Evolutionary conservation across 108 stramenopile genomes (phyloP), one percentile per base, ranked within the genome.

Genomic region (Conticribra guillardii): DNA sequence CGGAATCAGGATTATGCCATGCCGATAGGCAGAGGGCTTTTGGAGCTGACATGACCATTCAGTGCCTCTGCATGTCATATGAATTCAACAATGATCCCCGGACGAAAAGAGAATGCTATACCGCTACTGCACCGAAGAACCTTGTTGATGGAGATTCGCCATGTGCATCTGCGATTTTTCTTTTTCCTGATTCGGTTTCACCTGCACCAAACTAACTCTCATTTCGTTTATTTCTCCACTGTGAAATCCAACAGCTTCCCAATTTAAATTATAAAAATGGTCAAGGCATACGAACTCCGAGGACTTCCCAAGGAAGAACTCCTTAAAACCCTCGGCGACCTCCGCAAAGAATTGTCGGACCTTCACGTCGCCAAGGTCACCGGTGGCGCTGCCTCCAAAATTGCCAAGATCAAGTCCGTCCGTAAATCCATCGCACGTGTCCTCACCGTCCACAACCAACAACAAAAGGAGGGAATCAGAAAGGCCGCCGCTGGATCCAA

Each of bases 321-420:
- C 66, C 90, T 97, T 69, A 94, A 94, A 84, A 85, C 83, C 53
- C 94, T 99, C 59, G 81, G 84, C 69, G 97, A 98, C 48, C 85
- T 91, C 67, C 96, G 97, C 74, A 90, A 93, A 79, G 97, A 98
- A 67, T 91, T 98, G 48, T 71, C 89, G 33, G 90, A 89, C 67
- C 88, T 99, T 73, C 93, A 96, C 67, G 97, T 98, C 22, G 97
- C 97, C 67, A 94, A 99, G 88, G 97, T 99, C 24, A 98, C 97
- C 21, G 97, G 96, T 58, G 97, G 97, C 31, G 97, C 99, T 17
- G 96, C 96, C 22, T 92, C 94, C 58, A 99, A 99, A 88, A 94
- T 99, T 70, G 97, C 97, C 72, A 99, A 99, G 92, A 99, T 99
- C 90, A 92, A 96, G 79, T 83, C 76, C 51, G 97, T 99, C 47